A percentile compares a stretch with the other conserved stretches of the same genome.
These are phyloP conservation scores for Trichoderma koningii DNA, from an alignment of 2,329 filamentous ascomycete species.

Conservation along the genomic window DNA sequence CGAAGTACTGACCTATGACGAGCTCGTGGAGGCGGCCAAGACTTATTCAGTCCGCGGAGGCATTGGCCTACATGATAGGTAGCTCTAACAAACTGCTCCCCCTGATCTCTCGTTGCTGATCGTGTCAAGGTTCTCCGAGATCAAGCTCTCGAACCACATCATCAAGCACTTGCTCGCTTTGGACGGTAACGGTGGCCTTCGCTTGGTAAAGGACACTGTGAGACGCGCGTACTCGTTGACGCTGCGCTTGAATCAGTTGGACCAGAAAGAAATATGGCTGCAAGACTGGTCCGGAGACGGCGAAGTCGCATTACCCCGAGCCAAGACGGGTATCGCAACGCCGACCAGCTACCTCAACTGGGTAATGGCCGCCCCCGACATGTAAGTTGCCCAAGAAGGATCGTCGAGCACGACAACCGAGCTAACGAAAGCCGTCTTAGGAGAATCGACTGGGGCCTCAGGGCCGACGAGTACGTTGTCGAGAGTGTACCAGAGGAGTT, in stretches of 20 bases:
- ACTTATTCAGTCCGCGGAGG: conserved; percentile 38
- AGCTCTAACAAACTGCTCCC: conserved; percentile 8
- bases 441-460: conserved; percentile 42
- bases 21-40: conserved; percentile 35
- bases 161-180: conserved; percentile 26
- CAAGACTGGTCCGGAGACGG: conserved; percentile 24
- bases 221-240: conserved; percentile 31
- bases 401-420: neutral
- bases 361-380: conserved; percentile 42
- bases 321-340: conserved; percentile 32
- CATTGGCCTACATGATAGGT: conserved; percentile 37
- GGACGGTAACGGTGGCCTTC: conserved; percentile 24
- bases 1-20: conserved; percentile 32
- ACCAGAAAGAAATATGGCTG: conserved; percentile 32
- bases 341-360: conserved; percentile 37
- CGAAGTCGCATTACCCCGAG: conserved; percentile 32
- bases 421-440: conserved; percentile 29
- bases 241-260: conserved; percentile 29
- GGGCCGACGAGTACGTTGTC: conserved; percentile 35
- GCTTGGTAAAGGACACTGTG: conserved; percentile 26
- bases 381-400: conserved; percentile 33
- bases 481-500: conserved; percentile 31
- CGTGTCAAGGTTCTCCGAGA: conserved; percentile 24
- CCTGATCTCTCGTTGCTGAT: neutral
- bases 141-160: conserved; percentile 11